phyloP scores from a whole-genome alignment of 208 protist genomes.

The Trypanosoma caninum region DNA sequence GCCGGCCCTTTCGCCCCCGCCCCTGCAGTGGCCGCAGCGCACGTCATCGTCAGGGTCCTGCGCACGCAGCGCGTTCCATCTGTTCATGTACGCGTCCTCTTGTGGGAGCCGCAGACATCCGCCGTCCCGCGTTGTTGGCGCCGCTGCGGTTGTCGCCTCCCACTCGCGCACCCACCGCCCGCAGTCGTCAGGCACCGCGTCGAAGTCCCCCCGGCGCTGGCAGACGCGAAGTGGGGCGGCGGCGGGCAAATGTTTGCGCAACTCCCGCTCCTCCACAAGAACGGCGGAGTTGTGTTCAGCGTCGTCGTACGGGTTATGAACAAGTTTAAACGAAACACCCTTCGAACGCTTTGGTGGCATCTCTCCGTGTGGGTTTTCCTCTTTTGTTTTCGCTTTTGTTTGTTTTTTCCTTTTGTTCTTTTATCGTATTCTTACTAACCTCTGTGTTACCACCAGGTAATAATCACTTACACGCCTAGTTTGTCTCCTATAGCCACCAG shows the following conservation, averaged over 20 bases:
- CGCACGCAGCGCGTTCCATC: slow-evolving; percentile 21
- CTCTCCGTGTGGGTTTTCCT: background rate
- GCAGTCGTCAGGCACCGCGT: slow-evolving; percentile 1
- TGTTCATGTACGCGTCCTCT: slow-evolving; percentile 26
- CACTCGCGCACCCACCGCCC: slow-evolving; percentile 21
- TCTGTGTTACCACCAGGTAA: background rate
- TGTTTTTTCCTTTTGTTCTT: background rate
- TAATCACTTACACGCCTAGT: background rate
- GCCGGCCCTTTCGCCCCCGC: too few relatives aligned
- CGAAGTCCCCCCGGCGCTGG: background rate
- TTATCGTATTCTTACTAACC: background rate
- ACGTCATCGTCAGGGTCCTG: slow-evolving; percentile 19
- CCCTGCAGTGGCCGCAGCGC: too few relatives aligned
- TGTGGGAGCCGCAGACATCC: background rate
- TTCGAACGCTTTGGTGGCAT: slow-evolving; percentile 29
- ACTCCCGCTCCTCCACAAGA: slow-evolving; percentile 64
- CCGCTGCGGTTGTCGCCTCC: slow-evolving; percentile 24
- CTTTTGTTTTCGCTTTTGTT: background rate
- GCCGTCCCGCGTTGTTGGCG: background rate
- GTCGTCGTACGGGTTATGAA: slow-evolving; percentile 65
- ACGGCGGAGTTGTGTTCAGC: slow-evolving; percentile 20
- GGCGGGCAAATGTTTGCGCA: slow-evolving; percentile 35
- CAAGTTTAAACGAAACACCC: slow-evolving; percentile 64
- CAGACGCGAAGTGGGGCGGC: background rate
- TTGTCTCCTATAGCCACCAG: too few relatives aligned